phyloP scores from a whole-genome alignment of 139 green algal genomes.

The Yamagishiella unicocca region DNA sequence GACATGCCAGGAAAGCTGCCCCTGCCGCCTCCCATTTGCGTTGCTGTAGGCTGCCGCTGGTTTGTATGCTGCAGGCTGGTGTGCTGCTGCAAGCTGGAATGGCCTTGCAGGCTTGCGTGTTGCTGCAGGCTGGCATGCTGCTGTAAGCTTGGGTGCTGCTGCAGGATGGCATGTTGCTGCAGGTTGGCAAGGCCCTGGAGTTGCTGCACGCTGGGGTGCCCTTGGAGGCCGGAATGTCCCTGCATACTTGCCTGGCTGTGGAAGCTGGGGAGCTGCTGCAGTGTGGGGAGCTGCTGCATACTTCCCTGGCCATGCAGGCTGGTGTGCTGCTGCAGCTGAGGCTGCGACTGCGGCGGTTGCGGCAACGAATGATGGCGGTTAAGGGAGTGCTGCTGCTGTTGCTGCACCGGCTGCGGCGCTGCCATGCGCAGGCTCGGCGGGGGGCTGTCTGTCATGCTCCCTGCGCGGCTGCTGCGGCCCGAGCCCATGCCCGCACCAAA shows the following conservation, averaged over 20 bases:
- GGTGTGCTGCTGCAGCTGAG: not conserved
- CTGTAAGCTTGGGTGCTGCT: conserved; percentile 1
- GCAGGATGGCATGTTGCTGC: not conserved
- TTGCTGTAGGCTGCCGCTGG: not conserved
- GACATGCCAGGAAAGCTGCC: conserved; percentile 1
- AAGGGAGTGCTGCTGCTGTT: conserved; percentile 7
- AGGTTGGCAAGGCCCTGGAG: not conserved
- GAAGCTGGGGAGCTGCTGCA: not conserved
- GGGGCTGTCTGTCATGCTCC: conserved; percentile 50
- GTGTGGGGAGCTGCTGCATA: not conserved
- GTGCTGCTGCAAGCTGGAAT: conserved; percentile 3
- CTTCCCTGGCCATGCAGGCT: not conserved
- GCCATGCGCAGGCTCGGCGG: conserved; percentile 25
- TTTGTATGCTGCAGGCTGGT: not conserved
- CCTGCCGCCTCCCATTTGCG: not conserved
- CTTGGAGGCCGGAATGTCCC: not conserved
- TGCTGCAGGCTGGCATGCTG: conserved; percentile 5
- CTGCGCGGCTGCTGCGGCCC: conserved; percentile 32
- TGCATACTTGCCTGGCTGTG: not conserved
- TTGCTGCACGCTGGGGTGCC: not conserved
- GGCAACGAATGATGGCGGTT: conserved; percentile 3
- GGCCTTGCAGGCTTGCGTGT: not conserved
- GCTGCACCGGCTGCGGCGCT: not conserved
- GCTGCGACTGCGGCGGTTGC: not conserved
- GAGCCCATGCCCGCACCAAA: conserved; percentile 40